These are phyloP conservation scores for Globisporangium abappressorium DNA, from an alignment of 352 stramenopile genomes.

Conservation along the genomic window DNA sequence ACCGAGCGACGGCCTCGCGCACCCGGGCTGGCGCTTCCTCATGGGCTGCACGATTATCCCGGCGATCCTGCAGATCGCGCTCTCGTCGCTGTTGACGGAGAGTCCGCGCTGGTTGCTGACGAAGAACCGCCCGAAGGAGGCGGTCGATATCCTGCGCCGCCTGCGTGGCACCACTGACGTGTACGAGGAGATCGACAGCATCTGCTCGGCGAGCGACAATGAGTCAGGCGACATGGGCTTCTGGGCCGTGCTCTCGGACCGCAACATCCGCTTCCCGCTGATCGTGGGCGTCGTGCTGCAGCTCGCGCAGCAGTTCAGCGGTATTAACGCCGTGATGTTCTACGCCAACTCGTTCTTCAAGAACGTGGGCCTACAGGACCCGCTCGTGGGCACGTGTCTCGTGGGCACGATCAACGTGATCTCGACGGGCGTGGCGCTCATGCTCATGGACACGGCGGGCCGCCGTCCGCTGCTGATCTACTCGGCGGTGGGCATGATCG, in stretches of 20 bases:
- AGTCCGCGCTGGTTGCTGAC: slow-evolving; percentile 69
- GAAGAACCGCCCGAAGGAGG: slow-evolving; percentile 72
- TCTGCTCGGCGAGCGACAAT: slow-evolving; percentile 77
- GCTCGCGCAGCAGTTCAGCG: slow-evolving; percentile 66
- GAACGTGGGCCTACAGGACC: slow-evolving; percentile 63
- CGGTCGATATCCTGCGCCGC: slow-evolving; percentile 59
- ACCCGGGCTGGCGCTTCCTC: slow-evolving; percentile 66
- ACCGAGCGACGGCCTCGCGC: slow-evolving; percentile 45
- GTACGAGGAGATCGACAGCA: slow-evolving; percentile 81
- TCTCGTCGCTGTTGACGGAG: slow-evolving; percentile 63
- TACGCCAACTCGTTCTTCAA: slow-evolving; percentile 78
- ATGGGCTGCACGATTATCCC: slow-evolving; percentile 67
- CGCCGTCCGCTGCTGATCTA: slow-evolving; percentile 69
- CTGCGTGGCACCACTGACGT: slow-evolving; percentile 71
- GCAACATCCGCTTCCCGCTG: slow-evolving; percentile 60
- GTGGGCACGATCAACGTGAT: slow-evolving; percentile 74
- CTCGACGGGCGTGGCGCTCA: slow-evolving; percentile 62
- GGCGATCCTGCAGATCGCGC: slow-evolving; percentile 55
- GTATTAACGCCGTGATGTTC: slow-evolving; percentile 82
- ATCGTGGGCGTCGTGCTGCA: slow-evolving; percentile 61
- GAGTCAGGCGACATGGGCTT: slow-evolving; percentile 63
- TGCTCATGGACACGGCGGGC: slow-evolving; percentile 74
- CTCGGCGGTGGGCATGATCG: slow-evolving; percentile 65
- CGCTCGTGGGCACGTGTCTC: slow-evolving; percentile 56
- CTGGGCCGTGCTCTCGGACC: slow-evolving; percentile 57